Evolutionary conservation across 495 filamentous ascomycete species (phyloP).

Genomic region (Glarea lozoyensis): DNA sequence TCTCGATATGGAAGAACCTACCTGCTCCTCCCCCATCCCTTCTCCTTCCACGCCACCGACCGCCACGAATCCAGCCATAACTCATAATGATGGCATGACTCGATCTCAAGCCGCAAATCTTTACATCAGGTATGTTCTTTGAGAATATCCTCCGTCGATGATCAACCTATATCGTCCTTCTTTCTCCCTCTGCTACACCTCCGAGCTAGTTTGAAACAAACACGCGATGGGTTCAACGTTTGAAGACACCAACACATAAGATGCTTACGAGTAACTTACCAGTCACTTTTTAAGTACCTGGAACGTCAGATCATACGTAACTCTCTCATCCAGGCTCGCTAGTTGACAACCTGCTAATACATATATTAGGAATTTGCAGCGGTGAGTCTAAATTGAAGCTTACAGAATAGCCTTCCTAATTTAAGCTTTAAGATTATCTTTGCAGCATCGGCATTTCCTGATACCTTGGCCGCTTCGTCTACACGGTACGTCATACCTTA

Average conservation of each 20-base stretch:
- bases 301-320: constrained; percentile 57
- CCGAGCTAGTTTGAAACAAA: too few relatives aligned
- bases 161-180: too few relatives aligned
- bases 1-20: neutral
- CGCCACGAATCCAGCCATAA: neutral
- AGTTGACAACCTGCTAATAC: too few relatives aligned
- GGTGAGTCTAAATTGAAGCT: constrained; percentile 9
- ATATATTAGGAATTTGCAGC: constrained; percentile 25
- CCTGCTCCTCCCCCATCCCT: neutral
- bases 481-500: constrained; percentile 23
- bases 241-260: too few relatives aligned
- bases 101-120: constrained; percentile 29
- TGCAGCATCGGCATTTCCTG: constrained; percentile 48
- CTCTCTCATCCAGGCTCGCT: too few relatives aligned
- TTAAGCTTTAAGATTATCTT: constrained; percentile 31
- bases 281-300: constrained; percentile 32
- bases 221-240: too few relatives aligned
- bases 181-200: constrained; percentile 38
- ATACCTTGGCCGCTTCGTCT: constrained; percentile 39
- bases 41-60: neutral
- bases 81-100: constrained; percentile 11
- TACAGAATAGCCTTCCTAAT: neutral
- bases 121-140: constrained; percentile 26
- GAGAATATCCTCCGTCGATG: too few relatives aligned
- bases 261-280: too few relatives aligned